Percentiles rank a stretch among this genome's conserved stretches.
Conservation (phyloP, 495 filamentous ascomycete genomes). For the Penicillium desertorum region DNA sequence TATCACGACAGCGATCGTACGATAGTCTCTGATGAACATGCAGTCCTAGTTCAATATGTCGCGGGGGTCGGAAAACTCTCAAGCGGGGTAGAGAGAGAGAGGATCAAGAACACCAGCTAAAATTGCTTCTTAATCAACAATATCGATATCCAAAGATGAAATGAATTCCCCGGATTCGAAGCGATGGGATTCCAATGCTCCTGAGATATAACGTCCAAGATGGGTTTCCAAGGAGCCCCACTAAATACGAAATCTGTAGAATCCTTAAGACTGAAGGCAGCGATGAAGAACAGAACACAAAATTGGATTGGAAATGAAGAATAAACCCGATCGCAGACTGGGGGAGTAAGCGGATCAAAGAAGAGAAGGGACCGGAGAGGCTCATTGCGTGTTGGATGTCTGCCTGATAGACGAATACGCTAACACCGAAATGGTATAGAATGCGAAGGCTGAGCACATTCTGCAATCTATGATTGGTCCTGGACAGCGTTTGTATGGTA, state of each 20-base stretch:
- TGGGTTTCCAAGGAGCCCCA: conserved; percentile 5
- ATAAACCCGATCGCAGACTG: conserved; percentile 9
- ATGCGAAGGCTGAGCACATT: conserved; percentile 26
- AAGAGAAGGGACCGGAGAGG: conserved; percentile 21
- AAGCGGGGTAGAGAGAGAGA: not conserved
- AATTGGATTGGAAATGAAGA: conserved; percentile 10
- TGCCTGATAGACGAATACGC: conserved; percentile 45
- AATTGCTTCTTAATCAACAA: not conserved
- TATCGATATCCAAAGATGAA: conserved; percentile 1
- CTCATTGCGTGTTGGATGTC: conserved; percentile 40
- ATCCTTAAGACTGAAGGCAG: conserved; percentile 13
- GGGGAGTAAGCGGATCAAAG: conserved; percentile 16
- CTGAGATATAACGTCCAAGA: conserved; percentile 6
- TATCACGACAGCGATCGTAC: conserved; percentile 6
- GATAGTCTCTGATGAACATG: conserved; percentile 7
- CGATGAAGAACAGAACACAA: conserved; percentile 2
- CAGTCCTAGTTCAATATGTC: not conserved
- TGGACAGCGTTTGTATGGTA: not conserved
- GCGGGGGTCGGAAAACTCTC: not conserved
- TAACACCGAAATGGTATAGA: conserved; percentile 24
- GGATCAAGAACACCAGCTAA: not conserved
- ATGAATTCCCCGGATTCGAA: not conserved
- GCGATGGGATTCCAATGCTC: not conserved
- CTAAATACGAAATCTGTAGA: not conserved
- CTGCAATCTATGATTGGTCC: conserved; percentile 22